phyloP scores from a whole-genome alignment of 73 alveolate genomes.

The Uronychia setigera region DNA sequence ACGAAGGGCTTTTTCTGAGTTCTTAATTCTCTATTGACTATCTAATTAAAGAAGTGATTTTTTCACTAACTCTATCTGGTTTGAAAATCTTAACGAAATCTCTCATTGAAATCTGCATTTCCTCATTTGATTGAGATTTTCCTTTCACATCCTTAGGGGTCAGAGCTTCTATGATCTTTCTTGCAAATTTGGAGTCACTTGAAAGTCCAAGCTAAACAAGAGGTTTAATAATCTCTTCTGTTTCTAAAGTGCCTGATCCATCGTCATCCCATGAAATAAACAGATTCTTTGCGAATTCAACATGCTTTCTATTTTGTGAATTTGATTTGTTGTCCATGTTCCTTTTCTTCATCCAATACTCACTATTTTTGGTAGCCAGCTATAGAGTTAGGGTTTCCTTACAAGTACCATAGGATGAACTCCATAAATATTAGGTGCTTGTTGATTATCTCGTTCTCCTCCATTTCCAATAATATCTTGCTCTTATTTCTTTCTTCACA shows the following conservation, averaged over 20 bases:
- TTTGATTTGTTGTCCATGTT: background rate
- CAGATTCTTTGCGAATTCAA: slow-evolving; percentile 59
- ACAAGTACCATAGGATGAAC: background rate
- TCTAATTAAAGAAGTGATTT: too few species aligned
- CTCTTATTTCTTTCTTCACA: background rate
- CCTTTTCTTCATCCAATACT: background rate
- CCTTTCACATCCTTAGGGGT: slow-evolving; percentile 1
- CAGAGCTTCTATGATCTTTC: slow-evolving; percentile 34
- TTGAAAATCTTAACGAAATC: slow-evolving; percentile 63
- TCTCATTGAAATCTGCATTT: slow-evolving; percentile 43
- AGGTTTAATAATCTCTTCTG: slow-evolving; percentile 52
- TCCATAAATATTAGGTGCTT: too few species aligned
- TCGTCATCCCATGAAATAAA: slow-evolving; percentile 65
- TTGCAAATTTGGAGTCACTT: slow-evolving; percentile 45
- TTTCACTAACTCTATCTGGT: slow-evolving; percentile 51
- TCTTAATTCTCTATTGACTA: too few species aligned
- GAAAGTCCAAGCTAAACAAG: slow-evolving; percentile 45
- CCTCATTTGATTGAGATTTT: slow-evolving; percentile 24
- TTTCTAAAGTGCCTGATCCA: slow-evolving; percentile 49
- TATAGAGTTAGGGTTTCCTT: background rate
- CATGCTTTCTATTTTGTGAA: slow-evolving; percentile 12
- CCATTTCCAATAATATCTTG: background rate
- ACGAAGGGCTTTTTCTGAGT: too few species aligned
- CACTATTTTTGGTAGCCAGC: background rate
- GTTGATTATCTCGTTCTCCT: background rate